Percentiles rank a stretch among this genome's conserved stretches.
Evolutionary conservation across 1,284 basidiomycete species (phyloP).

Genomic region (Vanrija sp.): DNA sequence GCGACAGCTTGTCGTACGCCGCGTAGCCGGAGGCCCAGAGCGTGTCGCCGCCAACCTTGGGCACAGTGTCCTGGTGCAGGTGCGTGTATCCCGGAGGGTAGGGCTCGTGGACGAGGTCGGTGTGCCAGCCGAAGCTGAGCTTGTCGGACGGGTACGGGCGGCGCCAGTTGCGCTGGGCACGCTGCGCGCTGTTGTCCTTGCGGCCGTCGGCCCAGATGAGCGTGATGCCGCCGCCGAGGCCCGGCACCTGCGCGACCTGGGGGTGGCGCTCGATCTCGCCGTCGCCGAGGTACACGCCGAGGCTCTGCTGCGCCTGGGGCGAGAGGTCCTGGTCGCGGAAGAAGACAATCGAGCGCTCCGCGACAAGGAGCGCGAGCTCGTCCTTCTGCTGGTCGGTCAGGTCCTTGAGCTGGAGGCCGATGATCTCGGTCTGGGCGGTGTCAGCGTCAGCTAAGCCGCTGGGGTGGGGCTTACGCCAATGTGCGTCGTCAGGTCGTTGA

Average conservation of each 20-base stretch:
- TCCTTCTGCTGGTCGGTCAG: slow-evolving; percentile 37
- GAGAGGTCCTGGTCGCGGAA: slow-evolving; percentile 33
- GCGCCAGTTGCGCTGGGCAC: slow-evolving; percentile 1
- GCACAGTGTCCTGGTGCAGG: slow-evolving; percentile 49
- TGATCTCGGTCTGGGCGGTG: slow-evolving; percentile 26
- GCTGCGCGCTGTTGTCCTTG: background rate
- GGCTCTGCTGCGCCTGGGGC: slow-evolving; percentile 24
- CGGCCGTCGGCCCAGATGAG: slow-evolving; percentile 22
- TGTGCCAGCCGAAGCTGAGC: slow-evolving; percentile 59
- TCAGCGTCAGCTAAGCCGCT: too few relatives aligned
- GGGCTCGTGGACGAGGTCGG: slow-evolving; percentile 64
- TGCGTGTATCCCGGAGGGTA: slow-evolving; percentile 65
- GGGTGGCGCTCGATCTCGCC: slow-evolving; percentile 59
- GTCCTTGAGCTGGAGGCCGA: slow-evolving; percentile 34
- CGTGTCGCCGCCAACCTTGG: slow-evolving; percentile 44
- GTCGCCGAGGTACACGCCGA: slow-evolving; percentile 34
- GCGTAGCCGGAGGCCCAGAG: slow-evolving; percentile 53
- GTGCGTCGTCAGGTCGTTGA: slow-evolving; percentile 27
- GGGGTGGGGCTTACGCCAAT: slow-evolving; percentile 18
- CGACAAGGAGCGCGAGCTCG: slow-evolving; percentile 35
- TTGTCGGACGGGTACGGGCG: slow-evolving; percentile 24
- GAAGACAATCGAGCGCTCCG: slow-evolving; percentile 37
- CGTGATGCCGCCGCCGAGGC: slow-evolving; percentile 12
- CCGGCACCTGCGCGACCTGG: slow-evolving; percentile 53
- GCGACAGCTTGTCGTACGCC: slow-evolving; percentile 32